phyloP scores from a whole-genome alignment of 768 basidiomycete genomes.

The Russula dissimulans region DNA sequence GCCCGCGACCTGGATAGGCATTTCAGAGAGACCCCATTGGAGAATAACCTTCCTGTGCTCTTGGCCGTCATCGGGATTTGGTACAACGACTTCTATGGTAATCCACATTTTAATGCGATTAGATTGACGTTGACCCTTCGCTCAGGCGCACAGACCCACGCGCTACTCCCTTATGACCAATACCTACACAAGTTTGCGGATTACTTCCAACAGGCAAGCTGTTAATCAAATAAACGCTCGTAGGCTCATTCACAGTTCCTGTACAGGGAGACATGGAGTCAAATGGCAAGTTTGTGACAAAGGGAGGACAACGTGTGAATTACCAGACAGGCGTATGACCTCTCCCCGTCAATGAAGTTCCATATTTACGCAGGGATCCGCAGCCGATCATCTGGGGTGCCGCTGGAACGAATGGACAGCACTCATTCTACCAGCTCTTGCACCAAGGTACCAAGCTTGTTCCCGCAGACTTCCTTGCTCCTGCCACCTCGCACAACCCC shows the following conservation, averaged over 20 bases:
- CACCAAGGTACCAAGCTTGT: constrained; percentile 92
- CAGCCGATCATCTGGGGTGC: constrained; percentile 99
- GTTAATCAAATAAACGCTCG: not conserved
- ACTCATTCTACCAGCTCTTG: constrained; percentile 98
- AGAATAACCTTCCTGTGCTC: constrained; percentile 87
- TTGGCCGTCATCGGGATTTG: constrained; percentile 87
- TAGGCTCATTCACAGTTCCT: not conserved
- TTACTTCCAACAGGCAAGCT: constrained; percentile 87
- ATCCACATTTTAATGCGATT: not conserved
- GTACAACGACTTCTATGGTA: constrained; percentile 98
- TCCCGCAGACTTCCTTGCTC: constrained; percentile 88
- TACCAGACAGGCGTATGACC: constrained; percentile 89
- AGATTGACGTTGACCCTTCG: not conserved
- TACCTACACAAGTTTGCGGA: constrained; percentile 99
- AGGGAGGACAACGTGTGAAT: constrained; percentile 82
- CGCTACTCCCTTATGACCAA: constrained; percentile 94
- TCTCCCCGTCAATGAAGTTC: not conserved
- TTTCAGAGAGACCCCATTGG: constrained; percentile 80
- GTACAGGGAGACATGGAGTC: constrained; percentile 94
- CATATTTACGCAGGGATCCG: not conserved
- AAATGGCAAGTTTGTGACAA: constrained; percentile 95
- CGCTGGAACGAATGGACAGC: constrained; percentile 96
- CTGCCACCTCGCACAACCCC: constrained; percentile 84
- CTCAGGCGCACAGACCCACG: constrained; percentile 84
- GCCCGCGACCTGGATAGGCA: constrained; percentile 98